Base-by-base conservation (phyloP, 345 rosid species). In the Syzygium aqueum region DNA sequence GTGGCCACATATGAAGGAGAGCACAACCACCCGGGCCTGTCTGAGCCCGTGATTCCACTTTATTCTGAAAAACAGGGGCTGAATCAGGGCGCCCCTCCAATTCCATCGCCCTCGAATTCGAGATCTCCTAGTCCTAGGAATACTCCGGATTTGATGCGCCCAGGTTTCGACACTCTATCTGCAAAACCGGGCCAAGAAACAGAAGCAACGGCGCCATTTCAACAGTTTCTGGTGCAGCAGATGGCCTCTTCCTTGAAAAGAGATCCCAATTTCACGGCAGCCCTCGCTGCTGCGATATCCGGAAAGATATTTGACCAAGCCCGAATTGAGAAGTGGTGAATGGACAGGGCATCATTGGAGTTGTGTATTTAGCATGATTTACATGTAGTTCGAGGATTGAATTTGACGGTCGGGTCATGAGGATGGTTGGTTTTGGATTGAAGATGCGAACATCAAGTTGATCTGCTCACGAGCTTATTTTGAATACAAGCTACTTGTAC, bases 1-100 rank as follows among this genome's bases (percentile, higher is more conserved):
- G 95, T 94, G 12, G 97, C 96, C 15, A 95, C 94, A 53, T 97
- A 97, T 53, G 98, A 97, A 91, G 99, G 99, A 84, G 94, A 94
- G 61, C 99, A 97, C 91, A 97, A 94, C 86, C 99, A 96, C 28
- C 87, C 61, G 43, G 85, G 78, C 22, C 91, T 87, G 12, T 91
- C 92, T 84, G 90, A 89, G 59, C 91, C 93, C 0, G 94, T 89
- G 33, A 51, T 73, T 73, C 87, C 59, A 77, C 90, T 59, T 22
- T 86, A 46, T 85, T 88, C 63, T 89, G 93, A 51, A 23, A 14
- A 50, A 30, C 22, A 43, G 53, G 65, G 54, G 21, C 43, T 51
- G 65, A 85, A n/a, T 30, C 33, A 0, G 16, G 40, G 15, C 27
- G 0, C n/a, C 40, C 40, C 2, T 63, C 40, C 83, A 46, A 56